Conservation (phyloP, 2,329 filamentous ascomycete species). For the Sclerotinia minor region DNA sequence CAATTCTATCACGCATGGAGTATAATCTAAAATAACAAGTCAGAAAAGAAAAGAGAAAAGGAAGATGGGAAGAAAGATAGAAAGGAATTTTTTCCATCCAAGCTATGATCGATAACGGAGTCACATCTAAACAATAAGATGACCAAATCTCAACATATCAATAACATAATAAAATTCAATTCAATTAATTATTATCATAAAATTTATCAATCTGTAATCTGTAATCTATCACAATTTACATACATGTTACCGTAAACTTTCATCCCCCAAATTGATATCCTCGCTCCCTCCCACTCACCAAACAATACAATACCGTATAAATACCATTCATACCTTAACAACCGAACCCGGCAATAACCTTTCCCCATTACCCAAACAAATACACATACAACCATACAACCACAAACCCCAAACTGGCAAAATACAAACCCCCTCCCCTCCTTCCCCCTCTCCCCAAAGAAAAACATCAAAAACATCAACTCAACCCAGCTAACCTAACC, state of each 20-base stretch:
- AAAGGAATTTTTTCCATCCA: slow-evolving; percentile 10
- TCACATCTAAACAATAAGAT: slow-evolving; percentile 1
- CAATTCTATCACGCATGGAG: neutral
- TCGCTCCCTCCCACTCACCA: neutral
- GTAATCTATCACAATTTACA: too few relatives aligned
- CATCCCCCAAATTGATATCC: too few relatives aligned
- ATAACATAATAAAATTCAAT: slow-evolving; percentile 12
- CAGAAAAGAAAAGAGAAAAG: neutral
- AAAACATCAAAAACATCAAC: too few relatives aligned
- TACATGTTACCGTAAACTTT: too few relatives aligned
- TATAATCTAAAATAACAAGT: neutral
- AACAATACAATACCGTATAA: too few relatives aligned
- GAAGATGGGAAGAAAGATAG: neutral
- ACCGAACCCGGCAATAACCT: neutral
- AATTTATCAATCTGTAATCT: too few relatives aligned
- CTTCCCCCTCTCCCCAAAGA: too few relatives aligned
- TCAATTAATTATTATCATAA: neutral
- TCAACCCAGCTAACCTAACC: too few relatives aligned
- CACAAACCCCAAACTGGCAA: neutral
- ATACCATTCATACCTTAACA: too few relatives aligned
- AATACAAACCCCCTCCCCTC: too few relatives aligned
- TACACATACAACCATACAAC: too few relatives aligned
- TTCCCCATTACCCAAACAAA: neutral
- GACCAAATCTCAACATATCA: slow-evolving; percentile 9
- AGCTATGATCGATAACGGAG: slow-evolving; percentile 21